These are phyloP conservation scores for Schwanniomyces vanrijiae DNA, from an alignment of 805 yeast genomes.

Conservation along the genomic window DNA sequence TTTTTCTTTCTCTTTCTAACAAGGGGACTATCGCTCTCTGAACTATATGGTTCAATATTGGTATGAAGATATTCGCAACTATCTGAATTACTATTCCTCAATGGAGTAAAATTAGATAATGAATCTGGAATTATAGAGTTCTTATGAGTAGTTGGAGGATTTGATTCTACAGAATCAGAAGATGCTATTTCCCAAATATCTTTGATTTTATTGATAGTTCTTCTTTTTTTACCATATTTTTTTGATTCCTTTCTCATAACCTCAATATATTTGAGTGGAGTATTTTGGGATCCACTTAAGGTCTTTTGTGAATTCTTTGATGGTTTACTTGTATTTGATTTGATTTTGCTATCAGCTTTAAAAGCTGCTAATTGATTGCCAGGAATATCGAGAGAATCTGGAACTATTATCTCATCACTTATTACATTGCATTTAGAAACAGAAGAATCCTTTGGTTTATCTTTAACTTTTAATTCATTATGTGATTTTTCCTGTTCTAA, in stretches of 20 bases:
- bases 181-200: slow-evolving; percentile 8
- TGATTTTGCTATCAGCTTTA: neutral
- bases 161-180: slow-evolving; percentile 2
- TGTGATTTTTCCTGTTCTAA: neutral
- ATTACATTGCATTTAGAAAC: neutral
- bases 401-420: too few relatives aligned
- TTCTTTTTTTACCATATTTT: slow-evolving; percentile 5
- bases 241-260: neutral
- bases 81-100: neutral
- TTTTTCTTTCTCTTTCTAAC: neutral
- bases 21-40: neutral
- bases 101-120: neutral
- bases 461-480: too few relatives aligned
- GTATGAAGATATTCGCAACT: neutral
- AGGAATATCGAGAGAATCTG: neutral
- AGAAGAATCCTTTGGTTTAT: neutral
- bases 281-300: neutral
- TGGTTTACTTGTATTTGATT: neutral
- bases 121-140: slow-evolving; percentile 1
- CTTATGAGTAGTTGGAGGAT: neutral
- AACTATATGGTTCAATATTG: neutral
- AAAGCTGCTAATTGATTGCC: neutral
- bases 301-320: neutral
- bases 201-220: neutral
- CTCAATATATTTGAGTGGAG: neutral